Base-by-base conservation (phyloP, 352 stramenopile species). In the Globisporangium polare region DNA sequence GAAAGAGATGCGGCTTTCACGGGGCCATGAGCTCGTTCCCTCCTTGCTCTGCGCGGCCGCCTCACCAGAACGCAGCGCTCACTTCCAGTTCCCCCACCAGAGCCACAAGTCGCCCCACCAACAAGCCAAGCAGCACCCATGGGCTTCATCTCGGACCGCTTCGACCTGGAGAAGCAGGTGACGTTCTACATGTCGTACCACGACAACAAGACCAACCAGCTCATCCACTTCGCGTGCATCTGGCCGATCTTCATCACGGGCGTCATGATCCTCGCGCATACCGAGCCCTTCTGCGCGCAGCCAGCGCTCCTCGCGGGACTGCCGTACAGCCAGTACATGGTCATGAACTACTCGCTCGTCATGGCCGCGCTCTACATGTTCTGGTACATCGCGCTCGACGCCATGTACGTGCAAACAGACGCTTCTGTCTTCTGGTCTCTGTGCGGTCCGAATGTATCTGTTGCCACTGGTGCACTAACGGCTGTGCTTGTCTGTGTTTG, bases 111-210 rank as follows among this genome's bases (percentile, higher is more conserved):
- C n/a, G n/a, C n/a, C n/a, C n/a, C n/a, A n/a, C n/a, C n/a, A n/a
- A n/a, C n/a, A n/a, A n/a, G n/a, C n/a, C n/a, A 18, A 42, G 37
- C 15, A 39, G 33, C 33, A 39, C 46, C 39, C 27, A 66, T 62
- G 69, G 69, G 69, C 53, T 64, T 65, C 58, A 72, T 79, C 50
- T 64, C 68, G 37, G 70, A 81, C 50, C 73, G 71, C 53, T 81
- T 84, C 63, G 66, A 81, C 69, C 65, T 85, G 41, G 75, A 85
- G 62, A 80, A 83, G 66, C 74, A 86, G 53, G 64, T 89, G 22
- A 70, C 61, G n/a, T 83, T 86, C 71, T 87, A 87, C 72, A 71
- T 80, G 56, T 82, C 73, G 20, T 89, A 87, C 69, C 78, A 89
- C 63, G 56, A 73, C 67, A 79, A 89, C 63, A 61, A 55, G 22